phyloP scores from a whole-genome alignment of 768 basidiomycete species.

The Pleurotus platypus region DNA sequence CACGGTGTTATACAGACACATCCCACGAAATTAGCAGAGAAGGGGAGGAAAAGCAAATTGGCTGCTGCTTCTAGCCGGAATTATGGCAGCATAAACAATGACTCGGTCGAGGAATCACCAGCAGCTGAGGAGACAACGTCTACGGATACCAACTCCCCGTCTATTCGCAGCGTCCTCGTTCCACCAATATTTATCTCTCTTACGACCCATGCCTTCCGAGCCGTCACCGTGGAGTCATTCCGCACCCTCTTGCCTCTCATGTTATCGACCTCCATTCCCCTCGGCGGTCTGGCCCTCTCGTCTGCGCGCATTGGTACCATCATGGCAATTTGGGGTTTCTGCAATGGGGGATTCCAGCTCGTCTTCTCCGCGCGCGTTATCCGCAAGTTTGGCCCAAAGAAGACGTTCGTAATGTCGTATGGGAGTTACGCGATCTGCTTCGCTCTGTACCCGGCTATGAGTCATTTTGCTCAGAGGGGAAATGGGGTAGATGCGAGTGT shows the following conservation, averaged over 20 bases:
- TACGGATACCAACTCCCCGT: conserved; percentile 9
- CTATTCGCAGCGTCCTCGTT: conserved; percentile 18
- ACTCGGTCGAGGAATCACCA: conserved; percentile 10
- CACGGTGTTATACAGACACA: not conserved
- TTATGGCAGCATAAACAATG: not conserved
- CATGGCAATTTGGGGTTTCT: conserved; percentile 40
- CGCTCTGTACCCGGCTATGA: conserved; percentile 29
- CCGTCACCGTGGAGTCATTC: conserved; percentile 20
- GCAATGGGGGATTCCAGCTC: conserved; percentile 53
- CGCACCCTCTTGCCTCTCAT: conserved; percentile 18
- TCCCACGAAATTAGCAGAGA: not conserved
- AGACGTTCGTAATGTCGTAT: conserved; percentile 38
- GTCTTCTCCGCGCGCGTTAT: conserved; percentile 49
- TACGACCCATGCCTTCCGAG: conserved; percentile 20
- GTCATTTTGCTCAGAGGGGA: conserved; percentile 27
- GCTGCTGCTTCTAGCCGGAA: not conserved
- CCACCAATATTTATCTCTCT: conserved; percentile 22
- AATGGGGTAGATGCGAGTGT: conserved; percentile 29
- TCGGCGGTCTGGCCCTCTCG: conserved; percentile 50
- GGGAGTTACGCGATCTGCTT: conserved; percentile 21
- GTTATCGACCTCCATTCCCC: conserved; percentile 42
- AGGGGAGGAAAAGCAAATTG: not conserved
- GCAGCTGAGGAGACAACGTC: not conserved
- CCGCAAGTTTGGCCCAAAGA: conserved; percentile 50
- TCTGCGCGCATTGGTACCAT: conserved; percentile 49